A percentile compares a stretch with the other conserved stretches of the same genome.
Conservation (phyloP, 2,329 filamentous ascomycete species). For the Aspergillus sclerotialis region DNA sequence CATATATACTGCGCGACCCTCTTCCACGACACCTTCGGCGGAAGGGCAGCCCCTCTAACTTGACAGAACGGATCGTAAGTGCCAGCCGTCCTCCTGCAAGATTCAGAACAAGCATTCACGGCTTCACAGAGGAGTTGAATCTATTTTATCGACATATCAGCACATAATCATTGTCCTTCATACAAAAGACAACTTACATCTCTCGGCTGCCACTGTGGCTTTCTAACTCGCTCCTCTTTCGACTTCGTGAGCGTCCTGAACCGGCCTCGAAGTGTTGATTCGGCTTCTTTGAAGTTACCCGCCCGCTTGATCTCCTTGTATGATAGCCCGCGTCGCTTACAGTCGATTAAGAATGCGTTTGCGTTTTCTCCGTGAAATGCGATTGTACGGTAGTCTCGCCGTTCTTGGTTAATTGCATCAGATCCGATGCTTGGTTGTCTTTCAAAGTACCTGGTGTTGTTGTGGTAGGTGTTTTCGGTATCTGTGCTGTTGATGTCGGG, state of each 20-base stretch:
- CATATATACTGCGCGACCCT: conserved; percentile 49
- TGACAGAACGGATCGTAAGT: conserved; percentile 3
- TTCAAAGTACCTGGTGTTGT: conserved; percentile 1
- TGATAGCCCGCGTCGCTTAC: conserved; percentile 35
- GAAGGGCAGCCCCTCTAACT: conserved; percentile 7
- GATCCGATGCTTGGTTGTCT: neutral
- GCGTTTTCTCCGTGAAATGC: conserved; percentile 16
- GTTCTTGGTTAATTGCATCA: conserved; percentile 1
- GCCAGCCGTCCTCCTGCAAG: conserved; percentile 4
- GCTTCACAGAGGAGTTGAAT: conserved; percentile 34
- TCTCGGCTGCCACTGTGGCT: conserved; percentile 36
- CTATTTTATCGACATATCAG: conserved; percentile 20
- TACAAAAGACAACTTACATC: conserved; percentile 34
- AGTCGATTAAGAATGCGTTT: conserved; percentile 35
- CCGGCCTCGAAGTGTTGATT: conserved; percentile 42
- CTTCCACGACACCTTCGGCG: conserved; percentile 52
- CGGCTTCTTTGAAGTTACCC: conserved; percentile 38
- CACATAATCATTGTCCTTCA: conserved; percentile 1
- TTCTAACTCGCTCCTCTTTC: conserved; percentile 39
- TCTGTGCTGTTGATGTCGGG: neutral
- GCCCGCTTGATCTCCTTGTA: conserved; percentile 42
- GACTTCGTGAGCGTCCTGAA: conserved; percentile 41
- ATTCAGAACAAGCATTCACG: conserved; percentile 21
- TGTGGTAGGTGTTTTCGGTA: neutral
- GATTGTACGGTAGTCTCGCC: conserved; percentile 3